phyloP scores from a whole-genome alignment of 345 rosid genomes.

The Anacardium occidentale region DNA sequence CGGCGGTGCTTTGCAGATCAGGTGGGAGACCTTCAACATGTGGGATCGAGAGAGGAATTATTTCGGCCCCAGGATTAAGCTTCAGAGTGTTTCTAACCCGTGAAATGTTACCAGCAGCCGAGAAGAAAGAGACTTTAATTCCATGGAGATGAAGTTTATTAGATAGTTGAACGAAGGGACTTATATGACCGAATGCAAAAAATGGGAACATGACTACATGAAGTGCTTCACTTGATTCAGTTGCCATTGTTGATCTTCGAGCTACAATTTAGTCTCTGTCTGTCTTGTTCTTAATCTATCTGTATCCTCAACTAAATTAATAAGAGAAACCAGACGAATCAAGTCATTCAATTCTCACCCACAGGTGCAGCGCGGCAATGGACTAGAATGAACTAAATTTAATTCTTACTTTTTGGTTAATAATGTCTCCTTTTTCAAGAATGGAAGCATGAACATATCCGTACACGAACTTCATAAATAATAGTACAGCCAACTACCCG shows the following conservation, averaged over 20 bases:
- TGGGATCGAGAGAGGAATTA: slow-evolving; percentile 27
- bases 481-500: too few relatives aligned
- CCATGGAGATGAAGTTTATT: slow-evolving; percentile 34
- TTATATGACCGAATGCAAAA: slow-evolving; percentile 36
- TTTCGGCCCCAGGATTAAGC: slow-evolving; percentile 14
- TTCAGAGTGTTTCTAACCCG: slow-evolving; percentile 22
- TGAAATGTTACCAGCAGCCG: slow-evolving; percentile 28
- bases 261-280: background rate
- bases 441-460: too few relatives aligned
- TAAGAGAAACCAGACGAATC: too few relatives aligned
- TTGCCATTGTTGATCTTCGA: background rate
- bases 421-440: too few relatives aligned
- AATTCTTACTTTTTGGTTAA: too few relatives aligned
- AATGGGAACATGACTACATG: slow-evolving; percentile 32
- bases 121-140: slow-evolving; percentile 25
- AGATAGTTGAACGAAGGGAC: slow-evolving; percentile 37
- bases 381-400: too few relatives aligned
- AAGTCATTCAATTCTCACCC: too few relatives aligned
- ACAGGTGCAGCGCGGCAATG: too few relatives aligned
- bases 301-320: too few relatives aligned
- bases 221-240: background rate
- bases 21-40: slow-evolving; percentile 31
- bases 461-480: too few relatives aligned
- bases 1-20: slow-evolving; percentile 28
- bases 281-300: too few relatives aligned